Evolutionary conservation across 768 basidiomycete species (phyloP), one percentile per base, ranked within the genome.

Genomic region (Gyrodon lividus): DNA sequence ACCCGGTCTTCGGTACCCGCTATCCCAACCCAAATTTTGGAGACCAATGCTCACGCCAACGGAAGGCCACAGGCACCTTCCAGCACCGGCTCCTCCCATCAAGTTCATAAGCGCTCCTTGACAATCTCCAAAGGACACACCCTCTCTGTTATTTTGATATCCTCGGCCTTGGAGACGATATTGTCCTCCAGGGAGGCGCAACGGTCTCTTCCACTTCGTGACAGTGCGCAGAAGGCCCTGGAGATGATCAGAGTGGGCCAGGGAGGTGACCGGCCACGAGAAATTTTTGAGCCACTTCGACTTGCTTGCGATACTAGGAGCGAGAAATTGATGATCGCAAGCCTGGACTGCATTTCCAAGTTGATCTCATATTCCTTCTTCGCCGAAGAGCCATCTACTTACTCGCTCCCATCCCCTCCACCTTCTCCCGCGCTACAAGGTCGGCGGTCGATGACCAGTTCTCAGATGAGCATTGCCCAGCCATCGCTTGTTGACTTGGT

Each of bases 361-460:
- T 82, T 99, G 58, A 91, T 98, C 56, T 95, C 94, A 6, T 92
- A 98, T 70, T 94, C 92, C 22, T 98, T 98, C 80, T 98, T 98
- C 64, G 81, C 83, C 38, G 95, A 97, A 59, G 69, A 79, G 28
- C 71, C 75, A 31, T 67, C 75, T 8, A 51, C 70, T 69, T 30
- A 70, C 59, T 33, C 72, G 4, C 59, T 87, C 44, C 77, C 82
- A 4, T 92, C 92, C 2, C 90, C 92, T 26, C 90, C 89, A 20
- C 80, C 84, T 6, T 91, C 90, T 20, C 91, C 91, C 7, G 68
- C 67, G 20, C 63, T 72, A 5, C 76, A 77, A 57, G 71, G 71
- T 34, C 71, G 74, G 47, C 67, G 60, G 52, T 70, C 77, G 14
- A 66, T 72, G 52, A 66, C 77, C 2, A 71, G 70, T 43, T 79